Base-by-base conservation (phyloP, 2,329 filamentous ascomycete species). In the Ciborinia camelliae region DNA sequence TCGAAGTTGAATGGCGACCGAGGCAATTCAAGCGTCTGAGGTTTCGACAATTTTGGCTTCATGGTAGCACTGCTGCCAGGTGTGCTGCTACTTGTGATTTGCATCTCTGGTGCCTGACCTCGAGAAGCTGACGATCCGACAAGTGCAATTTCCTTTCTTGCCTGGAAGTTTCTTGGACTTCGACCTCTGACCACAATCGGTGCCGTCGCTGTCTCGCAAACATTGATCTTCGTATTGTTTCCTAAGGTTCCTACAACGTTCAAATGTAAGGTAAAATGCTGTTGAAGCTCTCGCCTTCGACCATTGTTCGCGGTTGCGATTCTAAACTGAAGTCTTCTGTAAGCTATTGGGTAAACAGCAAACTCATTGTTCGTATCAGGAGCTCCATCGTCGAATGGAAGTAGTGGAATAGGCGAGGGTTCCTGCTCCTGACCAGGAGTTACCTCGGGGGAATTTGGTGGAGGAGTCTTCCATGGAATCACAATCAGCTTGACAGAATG, bases 291-390 rank as follows among this genome's bases (percentile, higher is more conserved):
- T 79, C 97, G 96, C 68, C 94, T 84, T 66, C 94, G 87, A 14
- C 94, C 94, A 75, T 98, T 98, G 79, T 98, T 98, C 64, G 94
- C 94, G 10, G 94, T 98, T 23, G 94, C 94, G 81, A 89, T 96
- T 72, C 94, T 85, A 75, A 98, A 98, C 73, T 98, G 94, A 67
- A 98, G 79, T 65, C 94, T 85, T 72, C 95, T 92, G 92, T 94
- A 98, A 54, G 92, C 91, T 68, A 98, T 93, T 5, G 93, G 93
- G 72, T 96, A 96, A 52, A 91, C 92, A 20, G 91, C 91, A 70
- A 90, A 94, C 69, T 97, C 93, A 15, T 83, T 82, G 45, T 69
- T 72, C 20, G 65, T 64, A 64, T 75, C 71, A 26, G 67, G 60
- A 23, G 66, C 60, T 23, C 61, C 70, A n/a, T 87, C 84, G 48